Conservation (phyloP, 2,329 filamentous ascomycete genomes). For the Metarhizium robertsii region DNA sequence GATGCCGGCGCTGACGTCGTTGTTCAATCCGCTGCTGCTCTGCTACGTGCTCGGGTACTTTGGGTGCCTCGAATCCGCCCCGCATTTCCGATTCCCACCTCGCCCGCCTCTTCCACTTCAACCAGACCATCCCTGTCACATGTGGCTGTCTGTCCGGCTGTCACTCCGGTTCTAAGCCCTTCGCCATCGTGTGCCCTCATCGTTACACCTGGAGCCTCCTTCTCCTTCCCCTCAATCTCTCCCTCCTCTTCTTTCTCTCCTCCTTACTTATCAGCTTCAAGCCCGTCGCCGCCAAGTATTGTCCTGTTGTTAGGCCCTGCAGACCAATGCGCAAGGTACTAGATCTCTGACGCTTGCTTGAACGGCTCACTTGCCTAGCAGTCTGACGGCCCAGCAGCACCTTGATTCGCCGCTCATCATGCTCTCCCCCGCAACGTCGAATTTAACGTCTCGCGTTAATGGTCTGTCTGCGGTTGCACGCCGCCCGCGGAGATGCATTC, state of each 20-base stretch:
- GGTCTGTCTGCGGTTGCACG: constrained; percentile 1
- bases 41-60: too few relatives aligned
- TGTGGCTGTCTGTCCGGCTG: neutral
- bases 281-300: neutral
- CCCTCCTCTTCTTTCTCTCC: neutral
- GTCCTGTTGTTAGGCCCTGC: neutral
- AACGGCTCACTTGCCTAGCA: neutral
- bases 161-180: neutral
- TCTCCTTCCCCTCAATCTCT: neutral
- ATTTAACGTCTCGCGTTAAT: neutral
- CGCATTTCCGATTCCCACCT: neutral
- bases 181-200: constrained; percentile 1
- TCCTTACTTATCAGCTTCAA: neutral
- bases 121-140: constrained; percentile 4
- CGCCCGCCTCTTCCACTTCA: neutral
- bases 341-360: neutral
- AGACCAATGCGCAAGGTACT: constrained; percentile 1
- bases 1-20: constrained; percentile 1
- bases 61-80: neutral
- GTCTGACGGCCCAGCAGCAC: neutral
- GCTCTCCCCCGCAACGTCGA: neutral
- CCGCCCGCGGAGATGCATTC: constrained; percentile 1
- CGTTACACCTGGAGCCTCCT: neutral
- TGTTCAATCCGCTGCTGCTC: neutral
- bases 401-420: neutral